Evolutionary conservation across 169 alveolate genomes (phyloP).

Genomic region (Plasmodium knowlesi): DNA sequence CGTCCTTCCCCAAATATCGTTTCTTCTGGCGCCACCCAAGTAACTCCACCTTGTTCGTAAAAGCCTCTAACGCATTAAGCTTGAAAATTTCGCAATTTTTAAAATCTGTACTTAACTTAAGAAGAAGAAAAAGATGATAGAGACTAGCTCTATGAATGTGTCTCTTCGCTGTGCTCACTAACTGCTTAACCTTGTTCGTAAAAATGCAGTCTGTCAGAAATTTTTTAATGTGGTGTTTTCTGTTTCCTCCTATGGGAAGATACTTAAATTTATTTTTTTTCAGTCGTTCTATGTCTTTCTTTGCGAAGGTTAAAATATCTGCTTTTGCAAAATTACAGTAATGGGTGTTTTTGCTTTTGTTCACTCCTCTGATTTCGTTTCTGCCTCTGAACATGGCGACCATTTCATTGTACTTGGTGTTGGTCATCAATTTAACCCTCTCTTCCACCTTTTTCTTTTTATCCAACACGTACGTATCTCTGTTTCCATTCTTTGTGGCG

Average conservation of each 20-base stretch:
- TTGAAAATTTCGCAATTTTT: slow-evolving; percentile 33
- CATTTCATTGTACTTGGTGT: slow-evolving; percentile 25
- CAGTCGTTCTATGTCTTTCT: slow-evolving; percentile 46
- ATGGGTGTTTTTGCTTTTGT: not conserved
- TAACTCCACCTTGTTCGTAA: slow-evolving; percentile 9
- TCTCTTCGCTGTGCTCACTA: not conserved
- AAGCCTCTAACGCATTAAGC: slow-evolving; percentile 22
- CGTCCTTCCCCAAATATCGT: not conserved
- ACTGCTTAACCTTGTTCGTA: not conserved
- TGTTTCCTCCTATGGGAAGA: slow-evolving; percentile 12
- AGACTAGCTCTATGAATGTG: slow-evolving; percentile 10
- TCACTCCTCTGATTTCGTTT: not conserved
- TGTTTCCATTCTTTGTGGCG: slow-evolving; percentile 1
- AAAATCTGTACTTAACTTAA: slow-evolving; percentile 30
- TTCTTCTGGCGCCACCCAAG: not conserved
- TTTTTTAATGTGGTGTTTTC: slow-evolving; percentile 43
- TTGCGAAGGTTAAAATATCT: slow-evolving; percentile 32
- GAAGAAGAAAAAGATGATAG: slow-evolving; percentile 28
- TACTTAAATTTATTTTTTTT: slow-evolving; percentile 26
- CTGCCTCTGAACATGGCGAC: not conserved
- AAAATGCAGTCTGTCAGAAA: not conserved
- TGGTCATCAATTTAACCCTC: not conserved
- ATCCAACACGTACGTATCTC: not conserved
- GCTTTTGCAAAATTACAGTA: slow-evolving; percentile 16
- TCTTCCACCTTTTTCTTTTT: slow-evolving; percentile 15